Evolutionary conservation across 192 early-diverging fungal species (phyloP), one percentile per base, ranked within the genome.

Genomic region (Podila clonocystis): DNA sequence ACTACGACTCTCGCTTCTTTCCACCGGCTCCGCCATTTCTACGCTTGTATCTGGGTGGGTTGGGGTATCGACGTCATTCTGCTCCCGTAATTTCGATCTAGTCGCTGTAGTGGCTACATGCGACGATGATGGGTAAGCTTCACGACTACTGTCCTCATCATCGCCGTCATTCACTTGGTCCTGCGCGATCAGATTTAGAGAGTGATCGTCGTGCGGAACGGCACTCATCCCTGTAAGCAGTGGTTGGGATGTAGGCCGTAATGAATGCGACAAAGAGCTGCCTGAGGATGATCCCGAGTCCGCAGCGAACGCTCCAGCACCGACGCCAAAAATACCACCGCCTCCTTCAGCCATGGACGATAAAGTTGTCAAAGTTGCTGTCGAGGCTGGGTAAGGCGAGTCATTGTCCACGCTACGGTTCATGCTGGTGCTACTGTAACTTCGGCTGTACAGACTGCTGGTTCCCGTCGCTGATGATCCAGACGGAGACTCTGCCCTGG

Each of bases 121-220:
- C 15, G 15, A 3, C 41, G 41, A 8, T 15, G 41, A 15, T 15
- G 41, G 15, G 15, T 45, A 8, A 17, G 41, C 41, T 15, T 55
- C 52, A 55, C 52, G 52, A 55, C 52, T 55, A 26, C 52, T 55
- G 52, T 55, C 52, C 52, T 55, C 52, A 4, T 55, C 52, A 26
- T 55, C 52, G n/a, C 52, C 52, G 24, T 55, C 52, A 26, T 55
- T 55, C 52, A 55, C 52, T n/a, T n/a, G n/a, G 2, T 55, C 52
- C 8, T 55, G 52, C 6, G 52, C 52, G 17, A 55, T 55, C 52
- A 26, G 26, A 58, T 58, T 26, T 11, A 58, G 17, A 58, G n/a
- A 58, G 55, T 58, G 55, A 58, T n/a, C 22, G 17, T 58, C 26
- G 55, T n/a, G 55, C 9, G 22, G 55, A 12, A n/a, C 1, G 22